Base-by-base conservation (phyloP, 225 moss, liverwort and hornwort genomes). In the Ulota crispa region DNA sequence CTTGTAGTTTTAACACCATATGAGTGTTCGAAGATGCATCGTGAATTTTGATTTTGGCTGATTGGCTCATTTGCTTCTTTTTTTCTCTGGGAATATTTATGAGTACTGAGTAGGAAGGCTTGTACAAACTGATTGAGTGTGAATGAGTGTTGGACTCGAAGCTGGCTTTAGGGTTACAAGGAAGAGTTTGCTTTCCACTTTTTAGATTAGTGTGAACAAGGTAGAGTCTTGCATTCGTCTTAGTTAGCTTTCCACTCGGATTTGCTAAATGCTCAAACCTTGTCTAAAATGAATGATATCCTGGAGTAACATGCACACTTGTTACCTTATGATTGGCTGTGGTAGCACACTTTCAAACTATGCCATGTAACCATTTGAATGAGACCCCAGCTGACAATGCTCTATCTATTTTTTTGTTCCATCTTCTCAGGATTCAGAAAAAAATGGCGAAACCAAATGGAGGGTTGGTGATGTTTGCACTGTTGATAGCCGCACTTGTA, bases 391-490 rank as follows among this genome's bases (percentile, higher is more conserved):
- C 42, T 45, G 70, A 64, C 28, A 37, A 5, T 1, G 12, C 26
- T 26, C 39, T 50, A 1, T 50, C 50, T 50, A 5, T 4, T 41
- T 9, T 14, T 9, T 3, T 27, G 18, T 10, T 45, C 45, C 52
- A 24, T 42, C 30, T 34, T 27, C 50, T 42, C 77, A 78, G 83
- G 75, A 43, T 64, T 72, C 26, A 68, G n/a, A 39, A 45, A 52
- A 36, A 47, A 50, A 89, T 89, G 89, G 85, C 37, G 75, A 85
- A 52, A 52, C 12, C 36, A 53, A 74, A 27, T 78, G 83, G 82
- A 68, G 53, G 43, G 23, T 36, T 77, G 68, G 82, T 79, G 34
- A 32, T 84, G n/a, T 64, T 77, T 9, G 69, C 70, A n/a, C 77
- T 90, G 14, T 52, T 88, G 63, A 61, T 88, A 27, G 72, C 85